Base-by-base conservation (phyloP, 257 asterid species). In the Fraxinus quadrangulata region DNA sequence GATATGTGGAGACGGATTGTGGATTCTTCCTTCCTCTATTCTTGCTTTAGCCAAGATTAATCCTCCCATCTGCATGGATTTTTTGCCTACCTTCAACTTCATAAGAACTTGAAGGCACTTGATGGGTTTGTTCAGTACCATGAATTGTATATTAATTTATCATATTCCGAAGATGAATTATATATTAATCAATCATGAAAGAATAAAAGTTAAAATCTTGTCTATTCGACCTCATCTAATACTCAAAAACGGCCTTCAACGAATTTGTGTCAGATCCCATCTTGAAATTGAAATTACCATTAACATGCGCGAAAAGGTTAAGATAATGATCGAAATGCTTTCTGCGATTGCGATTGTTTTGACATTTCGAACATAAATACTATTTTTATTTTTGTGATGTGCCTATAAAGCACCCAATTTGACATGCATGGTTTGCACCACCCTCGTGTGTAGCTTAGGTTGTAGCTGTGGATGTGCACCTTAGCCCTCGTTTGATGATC, bases 1-100 rank as follows among this genome's bases (percentile, higher is more conserved):
- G 76, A 87, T 87, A 2, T 85, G 91, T 47, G 91, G 91, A 12
- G 91, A 85, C 23, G 91, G 91, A 9, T 47, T 87, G 33, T 85
- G 91, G 91, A 81, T 87, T 79, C 79, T 87, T 6, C 89, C 89
- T 5, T 85, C 88, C 0, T 81, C 88, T 17, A 77, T 85, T 76
- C 89, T 87, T 24, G 88, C 88, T 19, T 26, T 85, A 37, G 88
- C 87, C 42, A 87, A 82, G 88, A 61, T 85, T 33, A 82, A 67
- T 39, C 89, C 89, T 23, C 87, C 88, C 0, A 87, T 87, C 9
- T 87, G 91, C 73, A 85, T 87, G 87, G 74, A 70, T 71, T 87
- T 83, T 78, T 67, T 78, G 78, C 86, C 87, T 6, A 33, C 84
- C 33, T 14, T 40, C n/a, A 16, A 72, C 45, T n/a, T 37, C 54